These are phyloP conservation scores for Arthrobotrys pseudoclavata DNA, from an alignment of 2,329 filamentous ascomycete genomes.

Conservation along the genomic window DNA sequence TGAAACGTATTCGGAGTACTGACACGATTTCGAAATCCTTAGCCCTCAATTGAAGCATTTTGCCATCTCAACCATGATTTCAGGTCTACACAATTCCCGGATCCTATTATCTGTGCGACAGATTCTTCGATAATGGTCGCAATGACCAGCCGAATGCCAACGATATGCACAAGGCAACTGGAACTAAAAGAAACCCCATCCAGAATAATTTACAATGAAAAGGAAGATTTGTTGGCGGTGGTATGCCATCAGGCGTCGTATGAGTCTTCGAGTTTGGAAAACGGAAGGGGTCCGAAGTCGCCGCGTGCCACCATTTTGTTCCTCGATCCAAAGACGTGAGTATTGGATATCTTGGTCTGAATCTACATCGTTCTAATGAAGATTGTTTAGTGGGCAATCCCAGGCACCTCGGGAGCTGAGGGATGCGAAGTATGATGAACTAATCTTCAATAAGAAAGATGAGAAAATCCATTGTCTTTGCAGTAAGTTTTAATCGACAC, in stretches of 20 bases:
- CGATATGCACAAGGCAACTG: slow-evolving; percentile 62
- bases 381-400: slow-evolving; percentile 58
- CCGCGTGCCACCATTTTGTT: slow-evolving; percentile 57
- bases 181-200: slow-evolving; percentile 62
- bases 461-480: slow-evolving; percentile 63
- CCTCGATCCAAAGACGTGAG: slow-evolving; percentile 62
- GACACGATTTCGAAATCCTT: slow-evolving; percentile 19
- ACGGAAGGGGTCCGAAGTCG: background rate
- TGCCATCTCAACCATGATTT: slow-evolving; percentile 52
- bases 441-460: slow-evolving; percentile 62
- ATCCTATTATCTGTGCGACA: slow-evolving; percentile 62
- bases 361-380: background rate
- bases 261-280: slow-evolving; percentile 9
- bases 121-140: slow-evolving; percentile 62
- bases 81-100: slow-evolving; percentile 60
- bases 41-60: slow-evolving; percentile 51
- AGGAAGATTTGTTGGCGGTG: slow-evolving; percentile 61
- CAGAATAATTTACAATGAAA: slow-evolving; percentile 62
- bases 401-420: slow-evolving; percentile 60
- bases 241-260: slow-evolving; percentile 61
- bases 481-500: slow-evolving; percentile 52
- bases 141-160: slow-evolving; percentile 61
- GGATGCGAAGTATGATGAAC: slow-evolving; percentile 61
- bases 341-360: background rate
- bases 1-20: background rate